Evolutionary conservation across 305 asterid species (phyloP), one percentile per base, ranked within the genome.

Genomic region (Fraxinus velutina): DNA sequence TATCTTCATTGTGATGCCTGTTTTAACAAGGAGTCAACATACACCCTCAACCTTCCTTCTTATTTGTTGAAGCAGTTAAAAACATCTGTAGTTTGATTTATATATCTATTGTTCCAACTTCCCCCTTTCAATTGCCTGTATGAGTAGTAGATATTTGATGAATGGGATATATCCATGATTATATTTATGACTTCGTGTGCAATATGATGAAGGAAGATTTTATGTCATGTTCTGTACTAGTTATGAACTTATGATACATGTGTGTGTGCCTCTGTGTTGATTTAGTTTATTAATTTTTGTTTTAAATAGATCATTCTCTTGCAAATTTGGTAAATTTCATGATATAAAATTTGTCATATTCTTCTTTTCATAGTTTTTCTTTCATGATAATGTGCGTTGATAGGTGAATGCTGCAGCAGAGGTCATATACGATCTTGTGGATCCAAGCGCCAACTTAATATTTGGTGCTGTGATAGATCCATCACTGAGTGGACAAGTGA

Each of bases 351-450:
- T 75, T 80, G 17, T 73, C 75, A 5, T 60, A 52, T 64, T 75
- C 34, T 47, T 64, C 62, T 21, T 47, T 81, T 24, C 47, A 30
- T 47, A 30, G n/a, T 76, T 72, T 60, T 47, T 81, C 47, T 76
- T 77, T 78, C 66, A 42, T 30, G 81, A 15, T 30, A 17, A 82
- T 82, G 79, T 66, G 77, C 50, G 62, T 80, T 77, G 72, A 72
- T 85, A 95, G 98, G 98, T 95, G 80, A 95, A 93, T 87, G 94
- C 98, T 77, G 98, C 98, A 71, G 99, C 99, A 73, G 99, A 95
- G 90, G 99, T 95, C 86, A 93, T 95, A 87, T 95, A 95, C 79
- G 99, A 93, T 85, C 97, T 95, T 79, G 99, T 95, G 80, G 99
- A 95, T 88, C 98, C 99, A 81, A 92, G 90, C 86, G 99, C 99